Conservation (phyloP, 73 alveolate genomes). For the Paraurostyla sp. region DNA sequence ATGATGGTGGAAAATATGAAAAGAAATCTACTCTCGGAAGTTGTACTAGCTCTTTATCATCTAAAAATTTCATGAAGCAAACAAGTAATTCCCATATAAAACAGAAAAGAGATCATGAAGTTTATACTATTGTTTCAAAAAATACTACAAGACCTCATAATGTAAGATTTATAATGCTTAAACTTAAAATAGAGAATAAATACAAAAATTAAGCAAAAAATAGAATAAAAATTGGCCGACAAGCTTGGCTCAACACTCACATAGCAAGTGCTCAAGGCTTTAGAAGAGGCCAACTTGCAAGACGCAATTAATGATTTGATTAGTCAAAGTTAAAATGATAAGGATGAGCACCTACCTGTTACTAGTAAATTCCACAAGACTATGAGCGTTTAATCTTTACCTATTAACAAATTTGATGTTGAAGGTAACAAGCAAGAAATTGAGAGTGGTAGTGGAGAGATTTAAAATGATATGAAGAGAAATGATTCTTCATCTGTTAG, state of each 20-base stretch:
- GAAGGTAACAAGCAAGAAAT: neutral
- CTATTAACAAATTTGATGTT: neutral
- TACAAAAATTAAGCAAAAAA: slow-evolving; percentile 1
- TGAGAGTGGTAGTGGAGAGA: neutral
- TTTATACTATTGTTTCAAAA: slow-evolving; percentile 20
- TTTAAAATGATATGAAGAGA: neutral
- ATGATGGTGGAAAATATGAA: neutral
- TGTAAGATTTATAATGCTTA: neutral
- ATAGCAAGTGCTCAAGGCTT: neutral
- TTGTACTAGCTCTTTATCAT: neutral
- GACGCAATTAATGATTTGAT: slow-evolving; percentile 26
- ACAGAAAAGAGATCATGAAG: slow-evolving; percentile 39
- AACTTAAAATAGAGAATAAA: slow-evolving; percentile 25
- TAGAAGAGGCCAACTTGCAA: slow-evolving; percentile 17
- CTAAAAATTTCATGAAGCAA: neutral
- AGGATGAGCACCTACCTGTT: neutral
- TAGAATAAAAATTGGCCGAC: slow-evolving; percentile 24
- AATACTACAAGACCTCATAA: slow-evolving; percentile 40
- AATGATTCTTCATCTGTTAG: neutral
- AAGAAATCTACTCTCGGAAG: slow-evolving; percentile 11
- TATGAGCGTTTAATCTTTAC: slow-evolving; percentile 21
- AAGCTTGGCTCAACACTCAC: neutral
- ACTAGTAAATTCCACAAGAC: neutral
- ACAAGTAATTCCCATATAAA: no score
- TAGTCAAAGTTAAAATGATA: neutral